These are phyloP conservation scores for Blastomyces emzantsi DNA, from an alignment of 2,329 filamentous ascomycete species.

Conservation along the genomic window DNA sequence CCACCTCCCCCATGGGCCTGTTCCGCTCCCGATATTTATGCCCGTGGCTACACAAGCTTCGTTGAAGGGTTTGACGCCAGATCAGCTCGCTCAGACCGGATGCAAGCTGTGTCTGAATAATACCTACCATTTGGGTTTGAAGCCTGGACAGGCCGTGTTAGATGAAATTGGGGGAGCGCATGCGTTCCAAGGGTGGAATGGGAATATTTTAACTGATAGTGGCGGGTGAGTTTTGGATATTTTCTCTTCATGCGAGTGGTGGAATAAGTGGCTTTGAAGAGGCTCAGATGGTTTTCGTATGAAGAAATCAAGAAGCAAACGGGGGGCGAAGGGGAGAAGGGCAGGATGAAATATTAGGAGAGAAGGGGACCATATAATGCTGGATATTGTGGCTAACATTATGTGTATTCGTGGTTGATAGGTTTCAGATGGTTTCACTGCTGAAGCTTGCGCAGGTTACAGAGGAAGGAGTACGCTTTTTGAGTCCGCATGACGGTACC, in stretches of 20 bases:
- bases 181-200: slow-evolving; percentile 86
- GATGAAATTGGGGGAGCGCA: slow-evolving; percentile 87
- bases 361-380: background rate
- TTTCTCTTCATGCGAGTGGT: background rate
- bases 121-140: slow-evolving; percentile 92
- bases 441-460: slow-evolving; percentile 89
- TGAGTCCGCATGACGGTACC: slow-evolving; percentile 89
- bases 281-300: background rate
- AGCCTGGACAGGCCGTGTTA: slow-evolving; percentile 83
- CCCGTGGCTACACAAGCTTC: slow-evolving; percentile 95
- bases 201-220: slow-evolving; percentile 78
- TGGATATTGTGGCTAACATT: background rate
- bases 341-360: too few relatives aligned
- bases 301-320: background rate
- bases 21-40: slow-evolving; percentile 94
- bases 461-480: slow-evolving; percentile 88
- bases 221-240: slow-evolving; percentile 35
- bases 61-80: slow-evolving; percentile 85
- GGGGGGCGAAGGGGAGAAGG: background rate
- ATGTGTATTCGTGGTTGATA: slow-evolving; percentile 30
- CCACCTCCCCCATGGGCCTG: slow-evolving; percentile 81
- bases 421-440: slow-evolving; percentile 98
- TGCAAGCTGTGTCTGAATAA: slow-evolving; percentile 94
- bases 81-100: slow-evolving; percentile 80
- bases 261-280: background rate